Percentiles rank a stretch among this genome's conserved stretches.
Conservation (phyloP, 2,329 filamentous ascomycete genomes). For the Botryotinia globosa region DNA sequence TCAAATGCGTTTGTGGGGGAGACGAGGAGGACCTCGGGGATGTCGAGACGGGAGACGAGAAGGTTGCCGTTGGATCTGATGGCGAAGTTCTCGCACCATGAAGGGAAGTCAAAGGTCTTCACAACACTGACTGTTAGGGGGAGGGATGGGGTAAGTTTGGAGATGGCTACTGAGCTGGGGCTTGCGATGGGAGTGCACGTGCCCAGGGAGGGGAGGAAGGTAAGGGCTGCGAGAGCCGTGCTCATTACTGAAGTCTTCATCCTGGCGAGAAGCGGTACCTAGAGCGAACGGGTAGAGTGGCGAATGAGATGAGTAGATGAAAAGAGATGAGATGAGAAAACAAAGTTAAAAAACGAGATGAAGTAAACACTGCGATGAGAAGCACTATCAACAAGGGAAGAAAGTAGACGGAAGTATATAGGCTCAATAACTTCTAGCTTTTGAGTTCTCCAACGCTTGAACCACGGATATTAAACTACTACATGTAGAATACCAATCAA, state of each 20-base stretch:
- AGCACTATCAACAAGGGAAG: not conserved
- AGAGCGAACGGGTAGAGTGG: not conserved
- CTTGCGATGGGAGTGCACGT: slow-evolving; percentile 5
- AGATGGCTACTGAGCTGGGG: not conserved
- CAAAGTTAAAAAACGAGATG: not conserved
- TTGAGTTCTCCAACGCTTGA: not conserved
- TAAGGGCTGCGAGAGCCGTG: not conserved
- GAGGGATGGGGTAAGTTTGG: not conserved
- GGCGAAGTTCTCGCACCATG: slow-evolving; percentile 40
- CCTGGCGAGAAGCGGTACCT: not conserved
- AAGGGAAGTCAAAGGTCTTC: slow-evolving; percentile 20
- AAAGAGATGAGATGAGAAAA: not conserved
- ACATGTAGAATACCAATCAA: not conserved
- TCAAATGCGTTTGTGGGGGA: slow-evolving; percentile 31
- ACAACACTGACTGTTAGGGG: slow-evolving; percentile 22
- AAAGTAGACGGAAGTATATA: not conserved
- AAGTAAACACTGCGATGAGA: not conserved
- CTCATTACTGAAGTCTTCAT: slow-evolving; percentile 11
- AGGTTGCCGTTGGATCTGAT: slow-evolving; percentile 40
- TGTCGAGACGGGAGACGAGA: slow-evolving; percentile 38
- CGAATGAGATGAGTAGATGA: not conserved
- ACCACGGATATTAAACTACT: slow-evolving; percentile 10
- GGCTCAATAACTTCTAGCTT: not conserved
- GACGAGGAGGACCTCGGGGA: slow-evolving; percentile 39
- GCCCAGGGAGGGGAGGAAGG: not conserved